Conservation (phyloP, 768 basidiomycete genomes). For the Pleurotus salmoneostramineus region DNA sequence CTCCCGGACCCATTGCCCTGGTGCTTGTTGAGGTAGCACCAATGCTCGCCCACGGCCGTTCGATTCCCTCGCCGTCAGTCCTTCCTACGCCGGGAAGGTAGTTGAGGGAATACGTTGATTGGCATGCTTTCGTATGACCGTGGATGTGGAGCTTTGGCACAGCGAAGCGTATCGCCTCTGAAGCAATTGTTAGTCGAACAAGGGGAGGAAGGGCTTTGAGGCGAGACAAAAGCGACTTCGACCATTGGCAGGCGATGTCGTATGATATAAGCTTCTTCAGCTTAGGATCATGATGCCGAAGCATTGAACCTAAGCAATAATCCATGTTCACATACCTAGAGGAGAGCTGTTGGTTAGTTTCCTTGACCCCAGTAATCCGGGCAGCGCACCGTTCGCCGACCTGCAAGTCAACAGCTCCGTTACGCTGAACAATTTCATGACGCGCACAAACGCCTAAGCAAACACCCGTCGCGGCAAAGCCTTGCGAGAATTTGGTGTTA, state of each 20-base stretch:
- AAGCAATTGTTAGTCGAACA: neutral
- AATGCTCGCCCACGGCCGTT: constrained; percentile 29
- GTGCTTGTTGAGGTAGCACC: constrained; percentile 27
- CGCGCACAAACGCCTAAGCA: constrained; percentile 8
- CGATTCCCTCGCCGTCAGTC: constrained; percentile 28
- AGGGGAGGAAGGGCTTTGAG: constrained; percentile 5
- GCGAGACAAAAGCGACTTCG: neutral
- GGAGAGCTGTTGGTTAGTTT: too few relatives aligned
- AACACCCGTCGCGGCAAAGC: constrained; percentile 1
- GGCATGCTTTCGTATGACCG: constrained; percentile 25
- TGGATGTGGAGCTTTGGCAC: constrained; percentile 36
- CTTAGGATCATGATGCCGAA: neutral
- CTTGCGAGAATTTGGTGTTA: neutral
- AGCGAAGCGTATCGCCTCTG: constrained; percentile 8
- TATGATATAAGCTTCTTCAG: constrained; percentile 1
- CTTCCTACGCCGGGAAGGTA: constrained; percentile 19
- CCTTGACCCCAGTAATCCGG: too few relatives aligned
- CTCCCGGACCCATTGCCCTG: constrained; percentile 30
- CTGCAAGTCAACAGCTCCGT: constrained; percentile 8
- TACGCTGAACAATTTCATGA: constrained; percentile 2
- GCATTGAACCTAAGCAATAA: constrained; percentile 4
- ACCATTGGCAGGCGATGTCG: constrained; percentile 22
- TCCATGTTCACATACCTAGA: constrained; percentile 12
- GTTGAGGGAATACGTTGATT: constrained; percentile 24
- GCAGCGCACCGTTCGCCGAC: constrained; percentile 6